Conservation (phyloP, 352 stramenopile genomes). For the Globisporangium heterothallicum region DNA sequence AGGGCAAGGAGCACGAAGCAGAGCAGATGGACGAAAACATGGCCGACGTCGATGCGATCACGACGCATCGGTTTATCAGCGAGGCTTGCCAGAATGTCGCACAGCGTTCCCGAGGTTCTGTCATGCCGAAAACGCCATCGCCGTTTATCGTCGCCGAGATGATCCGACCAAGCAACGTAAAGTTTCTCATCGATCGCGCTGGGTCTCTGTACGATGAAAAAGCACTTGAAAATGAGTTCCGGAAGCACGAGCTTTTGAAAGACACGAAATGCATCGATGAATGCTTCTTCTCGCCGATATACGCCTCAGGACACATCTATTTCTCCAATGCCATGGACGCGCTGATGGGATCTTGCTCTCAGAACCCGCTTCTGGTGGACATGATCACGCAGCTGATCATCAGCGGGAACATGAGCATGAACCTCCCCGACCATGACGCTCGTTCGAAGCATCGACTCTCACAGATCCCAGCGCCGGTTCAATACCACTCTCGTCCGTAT, state of each 20-base stretch:
- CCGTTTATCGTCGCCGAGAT: slow-evolving; percentile 65
- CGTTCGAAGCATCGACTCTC: slow-evolving; percentile 36
- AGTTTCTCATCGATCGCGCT: slow-evolving; percentile 57
- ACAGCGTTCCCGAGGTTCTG: slow-evolving; percentile 3
- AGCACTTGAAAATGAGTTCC: slow-evolving; percentile 24
- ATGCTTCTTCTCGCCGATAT: slow-evolving; percentile 49
- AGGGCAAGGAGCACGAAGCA: slow-evolving; percentile 13
- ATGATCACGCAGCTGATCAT: slow-evolving; percentile 64
- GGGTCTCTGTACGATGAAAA: slow-evolving; percentile 41
- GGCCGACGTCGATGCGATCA: slow-evolving; percentile 72
- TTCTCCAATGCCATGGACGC: slow-evolving; percentile 74
- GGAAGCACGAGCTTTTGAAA: slow-evolving; percentile 37
- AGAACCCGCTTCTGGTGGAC: slow-evolving; percentile 56
- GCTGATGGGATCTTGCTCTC: slow-evolving; percentile 51
- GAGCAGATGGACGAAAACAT: slow-evolving; percentile 66
- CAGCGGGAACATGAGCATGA: slow-evolving; percentile 45
- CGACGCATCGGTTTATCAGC: slow-evolving; percentile 69
- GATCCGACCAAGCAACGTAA: slow-evolving; percentile 67
- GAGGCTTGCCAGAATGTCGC: slow-evolving; percentile 45
- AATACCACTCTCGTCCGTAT: slow-evolving; percentile 59
- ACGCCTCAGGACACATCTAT: slow-evolving; percentile 59
- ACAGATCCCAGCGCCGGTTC: slow-evolving; percentile 46
- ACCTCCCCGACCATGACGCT: slow-evolving; percentile 41
- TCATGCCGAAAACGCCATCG: slow-evolving; percentile 7
- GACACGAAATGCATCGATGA: slow-evolving; percentile 55